Evolutionary conservation across 1,284 basidiomycete species (phyloP).

Genomic region (Naganishia liquefaciens): DNA sequence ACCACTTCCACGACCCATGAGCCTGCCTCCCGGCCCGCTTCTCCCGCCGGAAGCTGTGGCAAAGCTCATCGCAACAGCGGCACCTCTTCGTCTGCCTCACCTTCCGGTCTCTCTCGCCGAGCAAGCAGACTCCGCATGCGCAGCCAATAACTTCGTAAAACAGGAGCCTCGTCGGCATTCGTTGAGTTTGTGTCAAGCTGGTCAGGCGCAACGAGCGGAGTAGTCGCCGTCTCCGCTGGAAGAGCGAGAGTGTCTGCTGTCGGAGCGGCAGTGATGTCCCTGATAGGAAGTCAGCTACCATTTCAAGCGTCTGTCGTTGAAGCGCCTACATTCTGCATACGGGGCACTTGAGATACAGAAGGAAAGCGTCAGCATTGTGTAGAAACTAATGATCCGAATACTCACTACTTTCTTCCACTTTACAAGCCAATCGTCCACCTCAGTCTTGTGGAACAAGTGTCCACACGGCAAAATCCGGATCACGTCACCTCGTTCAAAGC

Average conservation of each 20-base stretch:
- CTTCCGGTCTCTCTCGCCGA: too few relatives aligned
- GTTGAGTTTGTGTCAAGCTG: too few relatives aligned
- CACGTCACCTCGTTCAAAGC: slow-evolving; percentile 78
- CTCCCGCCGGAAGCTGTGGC: too few relatives aligned
- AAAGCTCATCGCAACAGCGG: too few relatives aligned
- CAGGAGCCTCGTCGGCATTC: too few relatives aligned
- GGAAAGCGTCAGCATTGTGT: not conserved
- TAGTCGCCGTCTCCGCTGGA: slow-evolving; percentile 10
- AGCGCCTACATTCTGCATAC: slow-evolving; percentile 29
- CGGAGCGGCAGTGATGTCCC: slow-evolving; percentile 25
- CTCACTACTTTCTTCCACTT: slow-evolving; percentile 68
- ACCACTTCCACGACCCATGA: too few relatives aligned
- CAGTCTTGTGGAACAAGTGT: slow-evolving; percentile 69
- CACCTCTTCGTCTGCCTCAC: too few relatives aligned
- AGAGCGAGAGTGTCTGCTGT: slow-evolving; percentile 2
- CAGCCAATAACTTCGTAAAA: too few relatives aligned
- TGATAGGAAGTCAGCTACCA: not conserved
- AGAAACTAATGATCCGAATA: not conserved
- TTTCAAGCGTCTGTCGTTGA: not conserved
- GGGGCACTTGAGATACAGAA: slow-evolving; percentile 17
- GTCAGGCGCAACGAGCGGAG: slow-evolving; percentile 2
- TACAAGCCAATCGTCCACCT: slow-evolving; percentile 86
- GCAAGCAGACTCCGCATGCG: too few relatives aligned
- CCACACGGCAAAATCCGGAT: slow-evolving; percentile 86
- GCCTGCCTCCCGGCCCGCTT: too few relatives aligned